Conservation (phyloP, 2,329 filamentous ascomycete genomes). For the Parascedosporium putredinis region DNA sequence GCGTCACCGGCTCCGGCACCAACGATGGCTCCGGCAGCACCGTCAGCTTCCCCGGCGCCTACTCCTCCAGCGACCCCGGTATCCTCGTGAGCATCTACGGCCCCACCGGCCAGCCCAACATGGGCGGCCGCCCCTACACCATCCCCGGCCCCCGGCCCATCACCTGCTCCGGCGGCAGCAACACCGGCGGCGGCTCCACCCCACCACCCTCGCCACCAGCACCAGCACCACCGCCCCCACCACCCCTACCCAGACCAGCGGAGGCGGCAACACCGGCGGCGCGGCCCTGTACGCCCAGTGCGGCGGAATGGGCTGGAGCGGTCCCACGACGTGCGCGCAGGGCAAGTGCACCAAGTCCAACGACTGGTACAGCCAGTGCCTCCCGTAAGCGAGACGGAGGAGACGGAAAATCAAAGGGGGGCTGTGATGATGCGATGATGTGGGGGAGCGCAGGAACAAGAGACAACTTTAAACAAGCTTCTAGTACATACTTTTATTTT, state of each 20-base stretch:
- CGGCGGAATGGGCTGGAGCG: conserved; percentile 13
- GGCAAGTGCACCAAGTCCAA: conserved; percentile 13
- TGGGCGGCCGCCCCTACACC: conserved; percentile 20
- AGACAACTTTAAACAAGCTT: not conserved
- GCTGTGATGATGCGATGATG: not conserved
- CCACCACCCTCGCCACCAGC: not conserved
- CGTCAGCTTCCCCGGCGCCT: conserved; percentile 25
- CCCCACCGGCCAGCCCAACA: conserved; percentile 18
- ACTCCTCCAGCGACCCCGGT: conserved; percentile 22
- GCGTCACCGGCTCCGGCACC: conserved; percentile 15
- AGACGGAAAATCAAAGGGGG: not conserved
- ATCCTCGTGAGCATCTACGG: conserved; percentile 25
- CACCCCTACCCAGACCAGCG: conserved; percentile 12
- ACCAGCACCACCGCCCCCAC: not conserved
- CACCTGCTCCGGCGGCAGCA: conserved; percentile 13
- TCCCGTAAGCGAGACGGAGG: conserved; percentile 3
- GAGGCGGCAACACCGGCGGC: conserved; percentile 12
- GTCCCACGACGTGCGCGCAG: conserved; percentile 12
- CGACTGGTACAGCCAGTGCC: conserved; percentile 16
- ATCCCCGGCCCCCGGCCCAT: conserved; percentile 24
- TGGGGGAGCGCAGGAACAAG: not conserved
- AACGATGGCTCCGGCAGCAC: conserved; percentile 14
- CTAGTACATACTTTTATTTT: conserved; percentile 3
- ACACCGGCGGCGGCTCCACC: not conserved
- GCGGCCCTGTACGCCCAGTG: conserved; percentile 19